phyloP scores from a whole-genome alignment of 345 rosid genomes.

The Camelina neglecta region DNA sequence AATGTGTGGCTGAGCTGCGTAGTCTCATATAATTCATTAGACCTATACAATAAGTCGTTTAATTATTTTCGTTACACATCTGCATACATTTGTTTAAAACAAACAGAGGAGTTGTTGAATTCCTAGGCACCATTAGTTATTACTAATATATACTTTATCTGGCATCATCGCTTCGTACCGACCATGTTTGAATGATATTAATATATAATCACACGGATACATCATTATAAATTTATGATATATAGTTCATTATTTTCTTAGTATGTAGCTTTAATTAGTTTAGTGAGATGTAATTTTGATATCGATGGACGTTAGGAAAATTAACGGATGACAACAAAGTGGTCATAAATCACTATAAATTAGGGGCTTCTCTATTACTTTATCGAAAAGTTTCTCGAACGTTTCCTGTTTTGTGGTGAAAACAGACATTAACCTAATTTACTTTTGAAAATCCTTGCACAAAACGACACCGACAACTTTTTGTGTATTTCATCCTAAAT shows the following conservation, averaged over 20 bases:
- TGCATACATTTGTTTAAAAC: neutral
- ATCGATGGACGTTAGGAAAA: neutral
- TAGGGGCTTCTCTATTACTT: neutral
- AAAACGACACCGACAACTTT: constrained; percentile 30
- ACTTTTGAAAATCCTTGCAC: constrained; percentile 38
- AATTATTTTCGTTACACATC: neutral
- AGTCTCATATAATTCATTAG: neutral
- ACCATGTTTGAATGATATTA: constrained; percentile 14
- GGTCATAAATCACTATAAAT: constrained; percentile 8
- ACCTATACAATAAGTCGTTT: neutral
- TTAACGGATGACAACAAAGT: constrained; percentile 12
- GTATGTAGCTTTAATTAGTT: constrained; percentile 9
- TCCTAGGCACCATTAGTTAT: neutral
- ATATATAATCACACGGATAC: neutral
- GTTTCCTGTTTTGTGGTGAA: constrained; percentile 36
- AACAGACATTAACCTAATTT: constrained; percentile 35
- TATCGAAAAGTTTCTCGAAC: constrained; percentile 12
- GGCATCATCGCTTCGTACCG: constrained; percentile 23
- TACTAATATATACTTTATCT: neutral
- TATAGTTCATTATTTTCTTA: neutral
- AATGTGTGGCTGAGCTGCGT: neutral
- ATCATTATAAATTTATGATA: neutral
- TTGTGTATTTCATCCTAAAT: constrained; percentile 31
- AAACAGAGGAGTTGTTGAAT: constrained; percentile 18
- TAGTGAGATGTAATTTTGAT: constrained; percentile 1